Conservation (phyloP, 176 grass and related monocot genomes). For the Oryza longistaminata region DNA sequence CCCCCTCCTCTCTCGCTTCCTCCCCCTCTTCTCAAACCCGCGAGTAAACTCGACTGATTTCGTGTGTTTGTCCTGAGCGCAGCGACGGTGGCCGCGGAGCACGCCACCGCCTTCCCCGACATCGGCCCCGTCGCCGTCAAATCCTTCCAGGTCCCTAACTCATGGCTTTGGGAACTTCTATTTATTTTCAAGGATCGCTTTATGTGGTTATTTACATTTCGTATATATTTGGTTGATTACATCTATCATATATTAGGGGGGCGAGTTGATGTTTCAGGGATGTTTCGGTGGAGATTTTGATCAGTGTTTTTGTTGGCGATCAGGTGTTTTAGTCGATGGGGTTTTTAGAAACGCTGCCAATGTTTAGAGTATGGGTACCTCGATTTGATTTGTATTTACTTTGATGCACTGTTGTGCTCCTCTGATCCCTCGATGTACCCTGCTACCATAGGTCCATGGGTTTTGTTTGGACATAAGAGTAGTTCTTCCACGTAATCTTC, state of each 20-base stretch:
- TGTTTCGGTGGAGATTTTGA: not conserved
- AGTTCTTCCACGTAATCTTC: not conserved
- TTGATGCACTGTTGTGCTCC: not conserved
- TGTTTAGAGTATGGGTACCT: not conserved
- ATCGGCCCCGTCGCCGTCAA: conserved; percentile 29
- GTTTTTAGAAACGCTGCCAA: not conserved
- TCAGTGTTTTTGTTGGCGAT: not conserved
- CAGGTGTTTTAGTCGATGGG: not conserved
- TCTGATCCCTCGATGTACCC: not conserved
- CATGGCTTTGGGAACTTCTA: conserved; percentile 17
- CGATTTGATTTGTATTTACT: not conserved
- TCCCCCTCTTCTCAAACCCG: not conserved
- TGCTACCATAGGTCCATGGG: not conserved
- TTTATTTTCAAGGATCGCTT: not conserved
- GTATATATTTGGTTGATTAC: not conserved
- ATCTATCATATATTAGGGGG: not conserved
- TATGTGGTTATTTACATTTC: not conserved
- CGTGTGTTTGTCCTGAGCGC: conserved; percentile 12
- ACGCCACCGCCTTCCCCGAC: conserved; percentile 39
- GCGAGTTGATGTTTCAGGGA: not conserved
- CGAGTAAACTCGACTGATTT: not conserved
- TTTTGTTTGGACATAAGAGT: not conserved
- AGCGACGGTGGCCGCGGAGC: conserved; percentile 38
- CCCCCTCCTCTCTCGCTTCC: not conserved
- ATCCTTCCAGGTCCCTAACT: conserved; percentile 49